Conservation (phyloP, 2,329 filamentous ascomycete species). For the Paecilomyces dactylethromorphus region DNA sequence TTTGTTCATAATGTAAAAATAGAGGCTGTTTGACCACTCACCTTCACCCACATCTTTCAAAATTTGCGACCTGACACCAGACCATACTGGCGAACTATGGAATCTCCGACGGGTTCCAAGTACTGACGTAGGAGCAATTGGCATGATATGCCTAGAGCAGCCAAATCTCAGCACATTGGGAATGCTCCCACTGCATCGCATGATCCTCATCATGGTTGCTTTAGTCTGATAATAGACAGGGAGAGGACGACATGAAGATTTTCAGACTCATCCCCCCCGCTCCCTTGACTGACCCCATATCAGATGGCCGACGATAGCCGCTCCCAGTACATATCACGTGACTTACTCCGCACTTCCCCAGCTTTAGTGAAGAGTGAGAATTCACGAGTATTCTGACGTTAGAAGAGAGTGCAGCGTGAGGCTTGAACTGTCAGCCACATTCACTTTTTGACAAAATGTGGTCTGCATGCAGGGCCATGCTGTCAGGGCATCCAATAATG, state of each 20-base stretch:
- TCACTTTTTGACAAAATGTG: background rate
- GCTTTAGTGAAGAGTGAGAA: slow-evolving; percentile 10
- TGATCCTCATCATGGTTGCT: slow-evolving; percentile 19
- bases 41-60: slow-evolving; percentile 40
- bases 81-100: slow-evolving; percentile 26
- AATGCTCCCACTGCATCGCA: slow-evolving; percentile 24
- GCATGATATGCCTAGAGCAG: slow-evolving; percentile 17
- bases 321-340: slow-evolving; percentile 15
- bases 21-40: slow-evolving; percentile 10
- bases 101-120: slow-evolving; percentile 25
- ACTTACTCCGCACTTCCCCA: slow-evolving; percentile 14
- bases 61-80: slow-evolving; percentile 32
- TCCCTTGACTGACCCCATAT: background rate
- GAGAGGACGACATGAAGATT: background rate
- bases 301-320: slow-evolving; percentile 7
- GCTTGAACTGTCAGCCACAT: background rate
- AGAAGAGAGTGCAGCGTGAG: background rate
- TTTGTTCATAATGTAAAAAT: slow-evolving; percentile 2
- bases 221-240: background rate
- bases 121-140: slow-evolving; percentile 18
- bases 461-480: background rate
- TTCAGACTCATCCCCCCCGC: background rate
- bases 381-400: no score
- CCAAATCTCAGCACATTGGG: slow-evolving; percentile 18
- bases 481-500: background rate